Evolutionary conservation across 2,329 filamentous ascomycete species (phyloP).

Genomic region (Fusarium sp.): DNA sequence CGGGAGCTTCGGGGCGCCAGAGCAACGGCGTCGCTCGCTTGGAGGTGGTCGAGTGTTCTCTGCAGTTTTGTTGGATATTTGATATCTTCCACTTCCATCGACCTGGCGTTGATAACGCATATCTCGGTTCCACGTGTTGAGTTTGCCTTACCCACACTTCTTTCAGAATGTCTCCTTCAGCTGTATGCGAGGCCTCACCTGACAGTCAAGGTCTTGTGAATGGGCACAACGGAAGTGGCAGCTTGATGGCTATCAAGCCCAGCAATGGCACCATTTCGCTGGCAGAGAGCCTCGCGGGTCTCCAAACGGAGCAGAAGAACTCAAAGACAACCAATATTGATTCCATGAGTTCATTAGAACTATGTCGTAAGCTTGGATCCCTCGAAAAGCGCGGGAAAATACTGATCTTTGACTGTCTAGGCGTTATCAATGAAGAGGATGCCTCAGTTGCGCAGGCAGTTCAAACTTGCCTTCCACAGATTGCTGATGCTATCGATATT

Average conservation of each 20-base stretch:
- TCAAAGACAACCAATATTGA: constrained; percentile 1
- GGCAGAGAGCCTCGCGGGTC: background rate
- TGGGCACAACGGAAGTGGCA: background rate
- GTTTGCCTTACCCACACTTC: background rate
- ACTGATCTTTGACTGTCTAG: background rate
- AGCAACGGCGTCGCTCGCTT: background rate
- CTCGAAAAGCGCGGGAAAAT: background rate
- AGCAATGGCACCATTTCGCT: background rate
- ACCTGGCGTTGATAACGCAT: background rate
- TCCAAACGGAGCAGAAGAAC: constrained; percentile 13
- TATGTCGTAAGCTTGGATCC: background rate
- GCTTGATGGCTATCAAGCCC: background rate
- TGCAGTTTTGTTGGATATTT: background rate
- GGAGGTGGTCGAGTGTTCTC: background rate
- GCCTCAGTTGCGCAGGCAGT: background rate
- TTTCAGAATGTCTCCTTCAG: background rate
- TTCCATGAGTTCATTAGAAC: background rate
- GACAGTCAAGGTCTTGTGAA: background rate
- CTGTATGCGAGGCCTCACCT: background rate
- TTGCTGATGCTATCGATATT: constrained; percentile 9
- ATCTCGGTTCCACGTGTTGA: background rate
- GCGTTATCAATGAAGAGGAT: background rate
- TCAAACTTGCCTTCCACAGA: background rate
- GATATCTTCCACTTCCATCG: background rate
- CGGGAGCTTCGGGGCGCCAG: background rate